A percentile compares a stretch with the other conserved stretches of the same genome.
phyloP scores from a whole-genome alignment of 441 rosid species.

The Euphorbia celastroides region DNA sequence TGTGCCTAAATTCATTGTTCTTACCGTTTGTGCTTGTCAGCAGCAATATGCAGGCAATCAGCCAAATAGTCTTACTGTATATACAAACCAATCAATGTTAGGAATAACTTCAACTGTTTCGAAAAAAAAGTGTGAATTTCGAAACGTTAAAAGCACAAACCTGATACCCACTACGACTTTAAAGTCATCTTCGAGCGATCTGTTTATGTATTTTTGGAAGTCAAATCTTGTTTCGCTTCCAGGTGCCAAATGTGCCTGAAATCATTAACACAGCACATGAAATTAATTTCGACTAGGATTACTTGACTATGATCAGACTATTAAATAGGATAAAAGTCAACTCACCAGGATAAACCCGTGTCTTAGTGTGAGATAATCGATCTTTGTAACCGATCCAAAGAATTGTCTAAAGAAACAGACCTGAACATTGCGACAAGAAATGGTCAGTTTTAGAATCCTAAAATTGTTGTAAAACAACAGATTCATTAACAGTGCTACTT shows the following conservation, averaged over 20 bases:
- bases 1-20: not conserved
- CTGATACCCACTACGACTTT: constrained; percentile 85
- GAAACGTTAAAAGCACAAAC: constrained; percentile 28
- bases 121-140: not conserved
- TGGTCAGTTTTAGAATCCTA: not conserved
- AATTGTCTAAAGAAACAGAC: constrained; percentile 96
- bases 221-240: constrained; percentile 66
- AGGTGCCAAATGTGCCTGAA: constrained; percentile 89
- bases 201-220: constrained; percentile 73
- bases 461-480: not conserved
- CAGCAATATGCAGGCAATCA: constrained; percentile 58
- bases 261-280: not conserved
- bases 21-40: constrained; percentile 75
- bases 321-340: not conserved
- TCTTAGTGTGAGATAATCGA: constrained; percentile 80
- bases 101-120: not conserved
- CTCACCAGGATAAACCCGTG: constrained; percentile 84
- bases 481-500: constrained; percentile 22
- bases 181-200: constrained; percentile 88
- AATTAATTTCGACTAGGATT: not conserved
- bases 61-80: constrained; percentile 76
- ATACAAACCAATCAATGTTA: not conserved
- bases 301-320: not conserved
- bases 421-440: constrained; percentile 29
- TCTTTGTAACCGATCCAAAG: constrained; percentile 77